Conservation (phyloP, 1,284 basidiomycete genomes). For the Thecaphora frezii region DNA sequence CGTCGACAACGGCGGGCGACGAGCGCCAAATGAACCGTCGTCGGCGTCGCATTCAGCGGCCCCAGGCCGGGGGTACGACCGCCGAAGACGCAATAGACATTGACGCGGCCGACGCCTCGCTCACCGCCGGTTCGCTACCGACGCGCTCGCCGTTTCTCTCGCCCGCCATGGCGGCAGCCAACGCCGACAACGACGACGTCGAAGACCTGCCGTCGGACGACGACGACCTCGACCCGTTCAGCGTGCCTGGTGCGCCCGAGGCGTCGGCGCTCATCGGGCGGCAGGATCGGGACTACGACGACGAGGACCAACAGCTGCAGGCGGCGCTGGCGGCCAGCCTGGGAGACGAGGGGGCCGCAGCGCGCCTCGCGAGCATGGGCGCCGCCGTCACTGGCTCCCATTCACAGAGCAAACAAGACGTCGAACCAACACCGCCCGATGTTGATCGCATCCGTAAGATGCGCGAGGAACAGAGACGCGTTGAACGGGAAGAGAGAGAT, state of each 20-base stretch:
- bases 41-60: neutral
- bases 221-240: conserved; percentile 32
- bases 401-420: conserved; percentile 7
- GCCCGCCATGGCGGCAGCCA: conserved; percentile 30
- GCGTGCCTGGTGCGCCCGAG: conserved; percentile 27
- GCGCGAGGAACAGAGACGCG: too few species aligned
- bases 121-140: conserved; percentile 1
- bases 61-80: neutral
- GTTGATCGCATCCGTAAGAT: conserved; percentile 40
- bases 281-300: conserved; percentile 43
- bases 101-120: conserved; percentile 8
- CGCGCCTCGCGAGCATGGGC: conserved; percentile 6
- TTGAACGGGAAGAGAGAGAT: conserved; percentile 36
- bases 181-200: conserved; percentile 29
- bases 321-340: conserved; percentile 47
- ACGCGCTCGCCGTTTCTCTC: conserved; percentile 34
- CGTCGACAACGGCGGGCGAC: neutral
- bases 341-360: conserved; percentile 29
- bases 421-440: conserved; percentile 21
- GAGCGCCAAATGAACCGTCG: neutral
- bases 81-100: conserved; percentile 26
- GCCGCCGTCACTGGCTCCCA: neutral
- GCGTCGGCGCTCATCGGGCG: conserved; percentile 32
- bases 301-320: conserved; percentile 51
- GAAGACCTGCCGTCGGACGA: conserved; percentile 29